Evolutionary conservation across 177 flowering plant genomes (phyloP).

Genomic region (Vitis hybrid): DNA sequence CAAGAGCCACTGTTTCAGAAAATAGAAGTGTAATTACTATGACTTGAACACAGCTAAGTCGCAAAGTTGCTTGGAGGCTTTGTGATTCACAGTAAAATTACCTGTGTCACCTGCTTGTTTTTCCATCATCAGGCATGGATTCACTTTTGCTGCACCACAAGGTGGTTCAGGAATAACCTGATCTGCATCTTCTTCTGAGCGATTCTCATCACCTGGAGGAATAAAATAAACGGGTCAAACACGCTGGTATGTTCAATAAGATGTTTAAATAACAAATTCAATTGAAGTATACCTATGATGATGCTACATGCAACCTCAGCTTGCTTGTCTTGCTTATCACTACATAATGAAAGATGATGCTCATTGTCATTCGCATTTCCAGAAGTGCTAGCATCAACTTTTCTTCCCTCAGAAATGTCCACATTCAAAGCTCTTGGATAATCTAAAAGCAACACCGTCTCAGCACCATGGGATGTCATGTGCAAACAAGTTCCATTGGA

Average conservation of each 20-base stretch:
- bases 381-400: constrained; percentile 8
- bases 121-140: constrained; percentile 12
- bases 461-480: constrained; percentile 13
- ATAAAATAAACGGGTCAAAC: background rate
- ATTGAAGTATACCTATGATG: constrained; percentile 14
- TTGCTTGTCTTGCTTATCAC: constrained; percentile 25
- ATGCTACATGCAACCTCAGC: constrained; percentile 9
- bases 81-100: background rate
- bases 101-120: constrained; percentile 14
- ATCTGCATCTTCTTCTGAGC: constrained; percentile 1
- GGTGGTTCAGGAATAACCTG: constrained; percentile 4
- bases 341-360: constrained; percentile 1
- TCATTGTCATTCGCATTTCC: constrained; percentile 7
- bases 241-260: background rate
- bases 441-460: constrained; percentile 15
- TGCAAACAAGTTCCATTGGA: constrained; percentile 15
- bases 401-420: constrained; percentile 16
- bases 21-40: constrained; percentile 1
- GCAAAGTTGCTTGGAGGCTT: background rate
- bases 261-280: background rate
- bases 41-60: background rate
- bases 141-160: constrained; percentile 6
- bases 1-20: constrained; percentile 14
- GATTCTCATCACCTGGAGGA: constrained; percentile 17
- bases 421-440: constrained; percentile 8